Base-by-base conservation (phyloP, 305 asterid species). In the Solanum aculeatissimum region DNA sequence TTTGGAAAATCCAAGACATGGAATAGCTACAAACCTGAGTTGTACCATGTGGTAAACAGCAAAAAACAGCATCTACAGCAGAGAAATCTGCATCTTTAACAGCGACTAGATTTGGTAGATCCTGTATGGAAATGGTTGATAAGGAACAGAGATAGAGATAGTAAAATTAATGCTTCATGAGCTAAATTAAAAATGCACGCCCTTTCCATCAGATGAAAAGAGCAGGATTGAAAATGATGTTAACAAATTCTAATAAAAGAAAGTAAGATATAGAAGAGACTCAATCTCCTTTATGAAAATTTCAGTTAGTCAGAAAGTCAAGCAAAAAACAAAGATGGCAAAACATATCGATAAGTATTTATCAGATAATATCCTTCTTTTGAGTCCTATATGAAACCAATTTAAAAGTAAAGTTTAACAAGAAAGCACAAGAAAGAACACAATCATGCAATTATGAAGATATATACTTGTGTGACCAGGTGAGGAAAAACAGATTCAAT, bases 21-120 rank as follows among this genome's bases (percentile, higher is more conserved):
- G 6, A 72, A 70, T 83, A 53, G 43, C 40, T 38, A 85, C 85
- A 62, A 71, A 95, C 98, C 98, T 95, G 98, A 83, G 98, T 93
- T 55, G 98, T 93, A 85, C 98, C 98, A 89, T 94, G 98, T 18
- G 98, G 98, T 91, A 95, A 92, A 89, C 98, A 95, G 87, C 98
- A 95, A 87, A 95, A 92, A 27, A 95, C 91, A 65, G 97, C 98
- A 94, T 95, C 98, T n/a, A 95, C 95, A 84, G 81, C 57, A 74
- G 94, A 90, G 88, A 94, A 95, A 86, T 95, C 93, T 2, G 98
- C 98, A 91, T 95, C 98, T 83, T 90, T 91, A 79, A 94, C 92
- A 84, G 97, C 93, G 85, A 95, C 89, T 93, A 95, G 75, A 89
- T 90, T 89, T 19, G 98, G 97, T 90, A 94, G 93, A 85, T 89